Percentiles rank a stretch among this genome's conserved stretches.
These are phyloP conservation scores for Elasticomyces elasticus DNA, from an alignment of 495 filamentous ascomycete genomes.

Conservation along the genomic window DNA sequence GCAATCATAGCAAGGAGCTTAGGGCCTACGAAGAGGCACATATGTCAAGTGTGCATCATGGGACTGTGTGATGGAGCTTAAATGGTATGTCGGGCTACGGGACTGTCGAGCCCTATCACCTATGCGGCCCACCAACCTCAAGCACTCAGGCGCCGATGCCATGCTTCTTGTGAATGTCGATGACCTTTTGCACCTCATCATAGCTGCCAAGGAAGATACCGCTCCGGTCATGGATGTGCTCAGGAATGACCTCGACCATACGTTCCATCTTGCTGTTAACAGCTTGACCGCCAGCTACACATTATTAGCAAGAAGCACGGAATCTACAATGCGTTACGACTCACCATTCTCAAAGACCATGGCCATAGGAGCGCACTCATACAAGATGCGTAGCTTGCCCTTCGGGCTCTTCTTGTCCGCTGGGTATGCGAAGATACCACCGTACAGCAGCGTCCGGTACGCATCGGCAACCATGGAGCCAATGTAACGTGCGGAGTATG, in stretches of 20 bases:
- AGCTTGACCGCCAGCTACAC: slow-evolving; percentile 76
- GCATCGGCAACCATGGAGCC: slow-evolving; percentile 98
- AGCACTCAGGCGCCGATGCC: slow-evolving; percentile 9
- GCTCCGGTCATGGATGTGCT: slow-evolving; percentile 89
- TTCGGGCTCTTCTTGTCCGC: slow-evolving; percentile 97
- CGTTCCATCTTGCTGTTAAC: slow-evolving; percentile 79
- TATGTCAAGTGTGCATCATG: too few relatives aligned
- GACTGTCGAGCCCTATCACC: too few relatives aligned
- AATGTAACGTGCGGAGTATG: slow-evolving; percentile 91
- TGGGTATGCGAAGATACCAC: slow-evolving; percentile 94
- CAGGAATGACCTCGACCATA: slow-evolving; percentile 80
- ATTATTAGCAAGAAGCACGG: too few relatives aligned
- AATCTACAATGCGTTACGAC: slow-evolving; percentile 25
- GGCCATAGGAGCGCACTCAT: slow-evolving; percentile 98
- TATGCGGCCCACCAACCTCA: too few relatives aligned
- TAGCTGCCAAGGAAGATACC: slow-evolving; percentile 94
- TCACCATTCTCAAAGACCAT: slow-evolving; percentile 97
- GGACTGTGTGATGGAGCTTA: too few relatives aligned
- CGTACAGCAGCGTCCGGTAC: slow-evolving; percentile 89
- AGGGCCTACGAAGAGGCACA: too few relatives aligned
- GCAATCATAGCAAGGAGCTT: too few relatives aligned
- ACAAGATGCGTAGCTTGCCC: slow-evolving; percentile 93
- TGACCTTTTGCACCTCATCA: slow-evolving; percentile 92
- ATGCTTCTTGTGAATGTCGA: slow-evolving; percentile 52
- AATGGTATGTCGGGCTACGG: too few relatives aligned